Evolutionary conservation across 2,329 filamentous ascomycete genomes (phyloP).

Genomic region (Akanthomyces dipterigenus): DNA sequence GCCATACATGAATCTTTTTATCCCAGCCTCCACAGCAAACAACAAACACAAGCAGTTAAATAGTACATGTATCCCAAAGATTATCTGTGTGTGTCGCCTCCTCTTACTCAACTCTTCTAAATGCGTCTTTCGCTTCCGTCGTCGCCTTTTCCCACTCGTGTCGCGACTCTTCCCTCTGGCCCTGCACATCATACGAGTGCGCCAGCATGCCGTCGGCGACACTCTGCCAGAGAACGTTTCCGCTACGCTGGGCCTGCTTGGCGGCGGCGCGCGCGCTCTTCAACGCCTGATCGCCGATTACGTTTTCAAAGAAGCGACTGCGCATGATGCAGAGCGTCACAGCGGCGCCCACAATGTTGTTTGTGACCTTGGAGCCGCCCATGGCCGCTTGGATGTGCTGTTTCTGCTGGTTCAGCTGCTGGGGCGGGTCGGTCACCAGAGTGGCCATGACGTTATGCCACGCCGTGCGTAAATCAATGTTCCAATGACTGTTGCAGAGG

Average conservation of each 20-base stretch:
- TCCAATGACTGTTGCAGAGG: constrained; percentile 62
- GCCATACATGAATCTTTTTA: neutral
- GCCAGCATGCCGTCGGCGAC: constrained; percentile 75
- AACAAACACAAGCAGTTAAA: constrained; percentile 11
- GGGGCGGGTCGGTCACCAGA: constrained; percentile 53
- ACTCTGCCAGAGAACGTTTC: constrained; percentile 70
- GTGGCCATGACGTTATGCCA: constrained; percentile 71
- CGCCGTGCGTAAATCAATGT: constrained; percentile 68
- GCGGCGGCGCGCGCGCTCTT: constrained; percentile 67
- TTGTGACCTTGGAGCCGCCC: constrained; percentile 58
- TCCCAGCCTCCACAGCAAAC: neutral
- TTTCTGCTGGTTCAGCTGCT: constrained; percentile 70
- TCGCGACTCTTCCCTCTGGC: constrained; percentile 43
- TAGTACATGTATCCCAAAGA: constrained; percentile 19
- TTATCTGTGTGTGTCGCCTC: neutral
- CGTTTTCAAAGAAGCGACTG: constrained; percentile 71
- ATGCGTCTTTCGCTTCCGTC: constrained; percentile 36
- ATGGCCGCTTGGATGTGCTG: constrained; percentile 69
- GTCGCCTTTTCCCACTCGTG: constrained; percentile 35
- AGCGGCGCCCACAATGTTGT: constrained; percentile 73
- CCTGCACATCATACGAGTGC: constrained; percentile 67
- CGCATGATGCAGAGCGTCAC: constrained; percentile 84
- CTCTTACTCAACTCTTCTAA: constrained; percentile 25
- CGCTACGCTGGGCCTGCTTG: constrained; percentile 61
- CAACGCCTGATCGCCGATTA: constrained; percentile 72